A percentile compares a stretch with the other conserved stretches of the same genome.
Evolutionary conservation across 2,329 filamentous ascomycete species (phyloP).

Genomic region (Scedosporium minutisporum): DNA sequence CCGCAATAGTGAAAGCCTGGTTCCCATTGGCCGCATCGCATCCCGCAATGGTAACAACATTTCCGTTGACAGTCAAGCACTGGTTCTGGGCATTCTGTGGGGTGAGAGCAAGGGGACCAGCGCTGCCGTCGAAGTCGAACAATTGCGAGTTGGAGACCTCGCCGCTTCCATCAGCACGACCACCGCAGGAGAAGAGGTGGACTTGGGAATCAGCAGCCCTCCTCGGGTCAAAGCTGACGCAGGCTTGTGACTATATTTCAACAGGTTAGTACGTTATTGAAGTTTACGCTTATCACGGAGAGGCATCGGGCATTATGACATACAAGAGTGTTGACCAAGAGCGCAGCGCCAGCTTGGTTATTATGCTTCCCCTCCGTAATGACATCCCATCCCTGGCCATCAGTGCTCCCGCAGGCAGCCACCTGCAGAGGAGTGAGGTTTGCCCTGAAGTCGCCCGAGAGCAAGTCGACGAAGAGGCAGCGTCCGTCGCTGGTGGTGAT

Average conservation of each 20-base stretch:
- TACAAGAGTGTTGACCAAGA: conserved; percentile 42
- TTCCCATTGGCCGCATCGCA: conserved; percentile 29
- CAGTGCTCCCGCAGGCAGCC: conserved; percentile 27
- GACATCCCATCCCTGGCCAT: conserved; percentile 36
- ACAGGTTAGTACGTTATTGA: background rate
- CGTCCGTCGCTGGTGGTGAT: conserved; percentile 34
- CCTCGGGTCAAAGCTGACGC: conserved; percentile 47
- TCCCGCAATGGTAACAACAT: conserved; percentile 31
- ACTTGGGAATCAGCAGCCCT: conserved; percentile 41
- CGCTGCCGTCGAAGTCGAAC: conserved; percentile 33
- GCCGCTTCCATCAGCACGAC: conserved; percentile 44
- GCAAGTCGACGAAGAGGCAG: conserved; percentile 35
- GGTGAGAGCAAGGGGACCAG: conserved; percentile 31
- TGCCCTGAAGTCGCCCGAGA: conserved; percentile 37
- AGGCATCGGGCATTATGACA: conserved; percentile 17
- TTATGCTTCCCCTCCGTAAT: conserved; percentile 43
- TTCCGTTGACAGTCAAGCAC: conserved; percentile 36
- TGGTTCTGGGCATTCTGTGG: conserved; percentile 34
- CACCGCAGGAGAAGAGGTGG: conserved; percentile 48
- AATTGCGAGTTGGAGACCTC: conserved; percentile 41
- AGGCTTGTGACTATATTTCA: conserved; percentile 36
- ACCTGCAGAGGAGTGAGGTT: conserved; percentile 37
- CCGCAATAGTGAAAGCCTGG: conserved; percentile 30
- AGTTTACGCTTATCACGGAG: background rate
- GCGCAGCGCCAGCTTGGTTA: conserved; percentile 31